Conservation (phyloP, 2,329 filamentous ascomycete genomes). For the Cucurbitaria berberidis region DNA sequence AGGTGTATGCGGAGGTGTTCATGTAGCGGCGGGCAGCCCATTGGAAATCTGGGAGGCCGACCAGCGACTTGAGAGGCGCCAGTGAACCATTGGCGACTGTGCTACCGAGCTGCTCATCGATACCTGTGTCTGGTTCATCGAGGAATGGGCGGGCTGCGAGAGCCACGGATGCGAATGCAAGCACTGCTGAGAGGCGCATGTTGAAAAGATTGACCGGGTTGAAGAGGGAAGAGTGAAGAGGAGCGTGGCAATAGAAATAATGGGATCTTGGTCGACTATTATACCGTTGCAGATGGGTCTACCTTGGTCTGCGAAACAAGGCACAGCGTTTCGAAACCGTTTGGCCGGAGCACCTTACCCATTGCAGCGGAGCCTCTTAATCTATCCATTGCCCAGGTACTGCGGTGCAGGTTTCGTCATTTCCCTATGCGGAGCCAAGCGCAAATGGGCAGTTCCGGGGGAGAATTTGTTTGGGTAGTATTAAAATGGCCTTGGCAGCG, state of each 20-base stretch:
- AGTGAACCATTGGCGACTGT: conserved; percentile 42
- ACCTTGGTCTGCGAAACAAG: neutral
- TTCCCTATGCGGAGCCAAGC: conserved; percentile 13
- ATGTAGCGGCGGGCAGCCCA: conserved; percentile 59
- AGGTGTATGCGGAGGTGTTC: conserved; percentile 58
- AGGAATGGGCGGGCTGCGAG: conserved; percentile 43
- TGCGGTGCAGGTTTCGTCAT: conserved; percentile 8
- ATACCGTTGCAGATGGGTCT: conserved; percentile 3
- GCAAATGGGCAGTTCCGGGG: conserved; percentile 3
- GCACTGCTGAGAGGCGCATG: conserved; percentile 27
- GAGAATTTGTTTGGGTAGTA: conserved; percentile 11
- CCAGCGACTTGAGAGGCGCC: conserved; percentile 53
- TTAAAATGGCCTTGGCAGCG: conserved; percentile 6
- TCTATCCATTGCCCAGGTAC: conserved; percentile 2
- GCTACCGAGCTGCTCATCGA: conserved; percentile 31
- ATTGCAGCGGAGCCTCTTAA: conserved; percentile 4
- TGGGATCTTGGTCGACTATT: neutral
- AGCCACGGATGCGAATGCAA: conserved; percentile 32
- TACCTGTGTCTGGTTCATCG: conserved; percentile 47
- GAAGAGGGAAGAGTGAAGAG: neutral
- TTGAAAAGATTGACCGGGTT: conserved; percentile 9
- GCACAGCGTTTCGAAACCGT: neutral
- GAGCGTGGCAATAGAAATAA: neutral
- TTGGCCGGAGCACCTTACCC: neutral
- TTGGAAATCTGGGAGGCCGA: conserved; percentile 62